Evolutionary conservation across 345 rosid species (phyloP), one percentile per base, ranked within the genome.

Genomic region (Citrus medica): DNA sequence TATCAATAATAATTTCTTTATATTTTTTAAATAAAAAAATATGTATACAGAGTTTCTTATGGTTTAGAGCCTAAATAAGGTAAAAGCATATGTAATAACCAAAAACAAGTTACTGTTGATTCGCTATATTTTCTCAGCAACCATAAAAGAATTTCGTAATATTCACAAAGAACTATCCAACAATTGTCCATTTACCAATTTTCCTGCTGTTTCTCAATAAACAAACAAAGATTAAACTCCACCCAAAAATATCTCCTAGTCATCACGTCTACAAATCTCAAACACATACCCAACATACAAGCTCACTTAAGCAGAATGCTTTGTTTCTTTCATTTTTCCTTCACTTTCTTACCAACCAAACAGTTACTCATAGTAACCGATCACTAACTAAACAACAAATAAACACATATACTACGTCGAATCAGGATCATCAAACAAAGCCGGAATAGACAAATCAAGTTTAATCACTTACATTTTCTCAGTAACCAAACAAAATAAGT

Each of bases 401-500:
- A 19, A 33, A 42, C 42, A 55, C 37, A 72, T 33, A 16, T 22
- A 67, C 37, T 14, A 38, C 21, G 24, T 7, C 37, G 37, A 51
- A 56, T 66, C 40, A 28, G 12, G 40, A 76, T 71, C 33, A 19
- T 56, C 68, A 53, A 33, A 59, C 68, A 53, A 33, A 59, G 63
- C 69, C 48, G 22, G 35, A 40, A 19, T 33, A 40, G 10, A 67
- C 3, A 22, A 70, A n/a, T 72, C 53, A 6, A 71, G 13, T 24
- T 25, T 69, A 16, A 59, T 82, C 24, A 48, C 70, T 14, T 16
- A 6, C 48, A 65, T 69, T 74, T 82, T 67, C 78, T 79, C 77
- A 37, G 67, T 79, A 79, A 33, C 70, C 80, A 80, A 85, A 75
- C 82, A 71, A 56, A 73, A 12, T 30, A 9, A 21, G 13, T 24